Conservation (phyloP, 2,329 filamentous ascomycete species). For the Colletotrichum liriopes region DNA sequence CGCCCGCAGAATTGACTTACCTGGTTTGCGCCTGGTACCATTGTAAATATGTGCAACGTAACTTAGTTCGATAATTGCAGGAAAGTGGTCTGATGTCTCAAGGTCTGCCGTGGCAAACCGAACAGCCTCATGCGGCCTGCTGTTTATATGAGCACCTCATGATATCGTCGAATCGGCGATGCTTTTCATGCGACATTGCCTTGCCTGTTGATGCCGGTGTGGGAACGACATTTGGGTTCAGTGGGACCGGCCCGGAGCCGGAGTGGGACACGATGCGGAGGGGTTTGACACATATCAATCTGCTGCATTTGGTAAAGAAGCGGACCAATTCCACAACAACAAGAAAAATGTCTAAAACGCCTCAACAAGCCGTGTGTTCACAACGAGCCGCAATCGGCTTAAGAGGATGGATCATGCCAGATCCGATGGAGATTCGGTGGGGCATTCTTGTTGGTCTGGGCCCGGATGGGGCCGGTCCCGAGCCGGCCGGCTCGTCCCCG, state of each 20-base stretch:
- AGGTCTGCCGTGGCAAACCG: not conserved
- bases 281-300: conserved; percentile 37
- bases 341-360: not conserved
- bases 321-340: conserved; percentile 20
- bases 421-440: conserved; percentile 32
- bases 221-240: conserved; percentile 11
- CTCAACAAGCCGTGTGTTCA: not conserved
- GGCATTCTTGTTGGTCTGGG: conserved; percentile 13
- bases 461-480: conserved; percentile 38
- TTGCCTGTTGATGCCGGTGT: conserved; percentile 33
- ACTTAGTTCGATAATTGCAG: conserved; percentile 10
- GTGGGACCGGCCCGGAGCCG: conserved; percentile 41
- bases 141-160: conserved; percentile 34
- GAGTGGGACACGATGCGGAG: conserved; percentile 17
- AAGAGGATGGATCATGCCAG: conserved; percentile 26
- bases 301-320: conserved; percentile 22
- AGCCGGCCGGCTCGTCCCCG: conserved; percentile 39
- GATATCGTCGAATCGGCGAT: conserved; percentile 25
- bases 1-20: not conserved
- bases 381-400: conserved; percentile 14
- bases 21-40: conserved; percentile 30
- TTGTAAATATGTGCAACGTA: conserved; percentile 25
- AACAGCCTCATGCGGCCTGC: not conserved
- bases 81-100: conserved; percentile 15
- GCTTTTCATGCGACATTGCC: conserved; percentile 8